Percentiles rank a stretch among this genome's conserved stretches.
phyloP scores from a whole-genome alignment of 495 filamentous ascomycete species.

The Pyrenula massariospora region DNA sequence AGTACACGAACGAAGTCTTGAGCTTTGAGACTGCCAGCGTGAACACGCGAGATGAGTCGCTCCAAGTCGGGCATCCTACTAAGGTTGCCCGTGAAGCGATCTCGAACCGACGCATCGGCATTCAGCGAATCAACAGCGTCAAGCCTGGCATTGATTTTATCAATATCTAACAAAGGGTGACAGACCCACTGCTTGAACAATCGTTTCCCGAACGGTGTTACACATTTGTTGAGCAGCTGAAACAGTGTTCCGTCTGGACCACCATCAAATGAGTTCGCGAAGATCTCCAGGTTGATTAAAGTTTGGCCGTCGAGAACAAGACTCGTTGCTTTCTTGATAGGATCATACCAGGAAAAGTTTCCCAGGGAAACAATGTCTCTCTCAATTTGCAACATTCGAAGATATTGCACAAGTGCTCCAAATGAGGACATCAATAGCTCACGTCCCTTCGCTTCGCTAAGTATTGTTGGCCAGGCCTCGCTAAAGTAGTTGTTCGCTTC shows the following conservation, averaged over 20 bases:
- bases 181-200: constrained; percentile 97
- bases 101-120: constrained; percentile 61
- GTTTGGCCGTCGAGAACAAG: constrained; percentile 94
- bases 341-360: constrained; percentile 86
- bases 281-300: constrained; percentile 93
- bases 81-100: constrained; percentile 75
- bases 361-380: constrained; percentile 77
- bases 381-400: constrained; percentile 81
- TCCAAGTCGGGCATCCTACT: constrained; percentile 91
- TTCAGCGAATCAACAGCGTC: constrained; percentile 94
- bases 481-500: constrained; percentile 74
- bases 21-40: constrained; percentile 76
- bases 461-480: constrained; percentile 68
- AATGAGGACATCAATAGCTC: constrained; percentile 87
- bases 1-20: constrained; percentile 90
- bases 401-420: constrained; percentile 79
- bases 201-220: constrained; percentile 94
- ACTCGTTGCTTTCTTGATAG: constrained; percentile 85
- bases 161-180: constrained; percentile 78
- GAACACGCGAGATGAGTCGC: constrained; percentile 85
- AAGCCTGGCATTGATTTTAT: constrained; percentile 84
- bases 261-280: constrained; percentile 88
- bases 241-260: constrained; percentile 78
- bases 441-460: constrained; percentile 63
- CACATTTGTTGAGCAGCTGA: constrained; percentile 79